Evolutionary conservation across 495 filamentous ascomycete genomes (phyloP).

Genomic region (Entonaema liquescens): DNA sequence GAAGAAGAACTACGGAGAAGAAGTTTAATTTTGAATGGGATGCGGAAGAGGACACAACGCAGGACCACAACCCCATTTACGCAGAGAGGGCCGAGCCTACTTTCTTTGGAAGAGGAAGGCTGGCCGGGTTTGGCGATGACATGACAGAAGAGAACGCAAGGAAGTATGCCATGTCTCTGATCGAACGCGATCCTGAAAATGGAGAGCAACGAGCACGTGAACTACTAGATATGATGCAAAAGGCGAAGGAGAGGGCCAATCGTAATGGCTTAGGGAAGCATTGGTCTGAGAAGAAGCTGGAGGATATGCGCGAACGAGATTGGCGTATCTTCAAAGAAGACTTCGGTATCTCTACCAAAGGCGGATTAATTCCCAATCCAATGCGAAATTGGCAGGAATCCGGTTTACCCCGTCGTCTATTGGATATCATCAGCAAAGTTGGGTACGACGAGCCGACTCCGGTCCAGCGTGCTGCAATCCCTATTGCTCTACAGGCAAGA

Average conservation of each 20-base stretch:
- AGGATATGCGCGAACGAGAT: slow-evolving; percentile 96
- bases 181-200: slow-evolving; percentile 80
- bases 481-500: slow-evolving; percentile 90
- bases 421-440: slow-evolving; percentile 84
- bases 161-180: slow-evolving; percentile 81
- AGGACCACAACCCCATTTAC: slow-evolving; percentile 90
- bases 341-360: slow-evolving; percentile 94
- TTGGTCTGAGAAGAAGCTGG: slow-evolving; percentile 96
- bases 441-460: slow-evolving; percentile 94
- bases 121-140: slow-evolving; percentile 87
- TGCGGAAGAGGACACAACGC: slow-evolving; percentile 90
- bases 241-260: slow-evolving; percentile 70
- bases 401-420: slow-evolving; percentile 76
- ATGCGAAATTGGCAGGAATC: slow-evolving; percentile 97
- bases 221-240: slow-evolving; percentile 79
- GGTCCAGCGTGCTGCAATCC: slow-evolving; percentile 93
- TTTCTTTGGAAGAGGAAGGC: slow-evolving; percentile 81
- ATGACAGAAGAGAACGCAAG: slow-evolving; percentile 70
- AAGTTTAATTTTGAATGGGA: slow-evolving; percentile 99
- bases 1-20: slow-evolving; percentile 89
- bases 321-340: slow-evolving; percentile 99
- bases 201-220: slow-evolving; percentile 79
- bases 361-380: slow-evolving; percentile 88
- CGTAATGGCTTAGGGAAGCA: slow-evolving; percentile 85
- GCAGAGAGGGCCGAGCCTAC: slow-evolving; percentile 60